Conservation (phyloP, 1,139 yeast genomes). For the Candida sanyaensis region DNA sequence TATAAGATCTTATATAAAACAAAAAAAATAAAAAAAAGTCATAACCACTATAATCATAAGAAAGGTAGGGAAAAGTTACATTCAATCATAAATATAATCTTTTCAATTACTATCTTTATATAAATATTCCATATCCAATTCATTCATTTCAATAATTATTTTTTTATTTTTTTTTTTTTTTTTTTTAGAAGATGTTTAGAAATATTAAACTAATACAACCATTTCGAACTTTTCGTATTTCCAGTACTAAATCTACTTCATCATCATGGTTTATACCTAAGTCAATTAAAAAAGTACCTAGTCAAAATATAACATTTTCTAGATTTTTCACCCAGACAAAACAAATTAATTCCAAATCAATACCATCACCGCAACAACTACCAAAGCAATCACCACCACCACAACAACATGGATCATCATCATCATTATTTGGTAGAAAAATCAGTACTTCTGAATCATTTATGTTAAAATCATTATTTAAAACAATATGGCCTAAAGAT, state of each 20-base stretch:
- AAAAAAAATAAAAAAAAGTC: neutral
- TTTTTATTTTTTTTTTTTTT: neutral
- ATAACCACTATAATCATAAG: neutral
- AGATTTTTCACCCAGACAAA: neutral
- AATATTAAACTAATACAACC: slow-evolving; percentile 2
- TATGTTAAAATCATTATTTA: slow-evolving; percentile 61
- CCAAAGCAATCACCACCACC: neutral
- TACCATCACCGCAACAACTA: neutral
- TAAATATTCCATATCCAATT: no score
- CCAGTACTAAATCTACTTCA: neutral
- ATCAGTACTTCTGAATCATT: slow-evolving; percentile 54
- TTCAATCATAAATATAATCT: no score
- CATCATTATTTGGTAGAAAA: slow-evolving; percentile 24
- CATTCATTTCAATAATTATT: neutral
- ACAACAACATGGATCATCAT: neutral
- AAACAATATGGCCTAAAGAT: slow-evolving; percentile 89
- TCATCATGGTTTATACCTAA: neutral
- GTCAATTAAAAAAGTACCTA: neutral
- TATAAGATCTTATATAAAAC: neutral
- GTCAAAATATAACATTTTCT: neutral
- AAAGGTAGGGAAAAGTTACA: no score
- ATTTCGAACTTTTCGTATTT: neutral
- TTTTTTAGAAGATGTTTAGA: slow-evolving; percentile 1
- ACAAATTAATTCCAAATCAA: neutral
- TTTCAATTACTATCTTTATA: no score